Evolutionary conservation across 306 rosid species (phyloP), one percentile per base, ranked within the genome.

Genomic region (Betula pendula): DNA sequence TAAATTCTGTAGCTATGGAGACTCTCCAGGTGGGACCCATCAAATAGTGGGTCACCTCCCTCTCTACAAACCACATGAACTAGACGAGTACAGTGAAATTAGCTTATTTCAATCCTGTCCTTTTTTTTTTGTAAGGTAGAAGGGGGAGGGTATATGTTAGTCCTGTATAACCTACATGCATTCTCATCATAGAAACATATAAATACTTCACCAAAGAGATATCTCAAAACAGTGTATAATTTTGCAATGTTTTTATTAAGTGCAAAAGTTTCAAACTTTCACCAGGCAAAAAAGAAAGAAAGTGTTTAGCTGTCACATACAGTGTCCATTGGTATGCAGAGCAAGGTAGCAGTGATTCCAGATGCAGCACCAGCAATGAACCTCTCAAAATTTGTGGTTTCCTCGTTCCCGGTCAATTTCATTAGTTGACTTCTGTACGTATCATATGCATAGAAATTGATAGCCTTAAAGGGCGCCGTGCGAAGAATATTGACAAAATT

Each of bases 311-410:
- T 69, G 40, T 33, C 68, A 88, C 98, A 25, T 90, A 95, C 98
- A 7, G 97, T 95, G 79, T 95, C 97, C 75, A 95, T 97, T 13
- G 98, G 98, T 7, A 95, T 85, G 87, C 98, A 95, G 68, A 88
- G 91, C 67, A 81, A 56, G 42, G 96, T 84, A 35, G 98, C 98
- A 70, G 97, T 95, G 35, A 95, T 85, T 75, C 97, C 97, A 59
- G 98, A 96, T 14, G 93, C 95, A 74, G 98, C 98, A 72, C 98
- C 98, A 43, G 98, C 97, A 82, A 92, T 80, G 66, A 95, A 92
- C 88, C 98, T 95, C 90, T 92, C 98, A 81, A 90, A 95, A 85
- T 92, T 81, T 13, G 93, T 84, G 65, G 96, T 90, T 83, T 89
- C 94, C 82, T 88, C 87, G 73, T 87, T 89, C n/a, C 94, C 94